A percentile compares a stretch with the other conserved stretches of the same genome.
Evolutionary conservation across 1,284 basidiomycete genomes (phyloP).

Genomic region (Exobasidium rhododendri): DNA sequence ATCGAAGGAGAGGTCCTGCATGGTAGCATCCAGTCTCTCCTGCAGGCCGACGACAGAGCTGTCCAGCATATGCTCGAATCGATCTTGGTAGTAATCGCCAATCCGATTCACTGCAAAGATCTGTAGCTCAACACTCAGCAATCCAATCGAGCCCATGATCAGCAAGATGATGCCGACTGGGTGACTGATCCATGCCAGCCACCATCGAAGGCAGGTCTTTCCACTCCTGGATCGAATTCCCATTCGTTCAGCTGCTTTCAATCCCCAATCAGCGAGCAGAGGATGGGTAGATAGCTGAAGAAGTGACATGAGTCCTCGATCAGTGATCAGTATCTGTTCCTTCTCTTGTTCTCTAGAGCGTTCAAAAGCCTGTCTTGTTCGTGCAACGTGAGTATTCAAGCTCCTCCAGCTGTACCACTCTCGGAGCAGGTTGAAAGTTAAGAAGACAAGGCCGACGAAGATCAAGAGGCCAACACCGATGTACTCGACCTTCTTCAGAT

Average conservation of each 20-base stretch:
- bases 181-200: slow-evolving; percentile 82
- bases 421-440: slow-evolving; percentile 18
- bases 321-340: background rate
- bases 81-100: slow-evolving; percentile 18
- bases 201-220: slow-evolving; percentile 63
- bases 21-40: background rate
- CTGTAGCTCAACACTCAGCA: slow-evolving; percentile 84
- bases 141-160: slow-evolving; percentile 80
- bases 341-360: background rate
- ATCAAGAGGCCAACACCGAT: slow-evolving; percentile 24
- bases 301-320: slow-evolving; percentile 13
- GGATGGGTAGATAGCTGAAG: slow-evolving; percentile 36
- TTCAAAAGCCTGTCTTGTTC: slow-evolving; percentile 23
- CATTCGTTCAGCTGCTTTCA: slow-evolving; percentile 18
- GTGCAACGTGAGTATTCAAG: slow-evolving; percentile 24
- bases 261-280: slow-evolving; percentile 23
- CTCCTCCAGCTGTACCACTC: slow-evolving; percentile 38
- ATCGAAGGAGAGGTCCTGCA: slow-evolving; percentile 58
- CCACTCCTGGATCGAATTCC: slow-evolving; percentile 21
- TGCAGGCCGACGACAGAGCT: background rate
- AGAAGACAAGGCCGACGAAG: slow-evolving; percentile 23
- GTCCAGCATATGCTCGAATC: slow-evolving; percentile 5
- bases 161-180: slow-evolving; percentile 83
- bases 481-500: slow-evolving; percentile 19
- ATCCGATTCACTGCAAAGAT: slow-evolving; percentile 60